Conservation (phyloP, 805 yeast species). For the Ogataea polymorpha region DNA sequence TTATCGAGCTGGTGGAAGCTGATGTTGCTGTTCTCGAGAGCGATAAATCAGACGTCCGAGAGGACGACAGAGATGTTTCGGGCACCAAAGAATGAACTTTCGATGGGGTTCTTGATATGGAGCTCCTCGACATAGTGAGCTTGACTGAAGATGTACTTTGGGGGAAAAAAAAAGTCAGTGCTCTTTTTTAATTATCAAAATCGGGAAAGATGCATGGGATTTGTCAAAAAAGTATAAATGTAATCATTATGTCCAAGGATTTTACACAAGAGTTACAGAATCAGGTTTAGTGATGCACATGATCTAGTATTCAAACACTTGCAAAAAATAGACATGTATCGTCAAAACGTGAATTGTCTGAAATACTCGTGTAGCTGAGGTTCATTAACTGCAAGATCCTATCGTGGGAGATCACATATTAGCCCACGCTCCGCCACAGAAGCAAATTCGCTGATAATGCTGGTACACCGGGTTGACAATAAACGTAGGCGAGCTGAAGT, state of each 20-base stretch:
- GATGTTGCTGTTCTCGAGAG: slow-evolving; percentile 20
- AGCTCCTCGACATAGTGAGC: background rate
- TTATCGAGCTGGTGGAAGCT: slow-evolving; percentile 12
- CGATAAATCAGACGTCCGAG: slow-evolving; percentile 10
- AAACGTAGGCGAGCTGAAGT: slow-evolving; percentile 26
- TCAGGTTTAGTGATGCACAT: no score
- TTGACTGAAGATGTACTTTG: background rate
- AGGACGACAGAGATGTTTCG: background rate
- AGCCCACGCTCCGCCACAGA: slow-evolving; percentile 80
- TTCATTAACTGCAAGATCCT: background rate
- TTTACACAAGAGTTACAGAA: no score
- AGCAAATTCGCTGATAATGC: slow-evolving; percentile 59
- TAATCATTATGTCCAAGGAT: no score
- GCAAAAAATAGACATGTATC: no score
- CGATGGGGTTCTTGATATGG: background rate
- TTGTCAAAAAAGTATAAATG: no score
- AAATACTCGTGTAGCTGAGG: no score
- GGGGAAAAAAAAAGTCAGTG: slow-evolving; percentile 1
- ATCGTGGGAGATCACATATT: slow-evolving; percentile 27
- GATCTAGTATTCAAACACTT: no score
- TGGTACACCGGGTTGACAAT: slow-evolving; percentile 31
- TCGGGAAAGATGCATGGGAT: background rate
- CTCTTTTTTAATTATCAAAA: background rate
- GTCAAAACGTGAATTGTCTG: no score
- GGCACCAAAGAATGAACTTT: slow-evolving; percentile 3